Evolutionary conservation across 1,284 basidiomycete genomes (phyloP).

Genomic region (Ganoderma sp.): DNA sequence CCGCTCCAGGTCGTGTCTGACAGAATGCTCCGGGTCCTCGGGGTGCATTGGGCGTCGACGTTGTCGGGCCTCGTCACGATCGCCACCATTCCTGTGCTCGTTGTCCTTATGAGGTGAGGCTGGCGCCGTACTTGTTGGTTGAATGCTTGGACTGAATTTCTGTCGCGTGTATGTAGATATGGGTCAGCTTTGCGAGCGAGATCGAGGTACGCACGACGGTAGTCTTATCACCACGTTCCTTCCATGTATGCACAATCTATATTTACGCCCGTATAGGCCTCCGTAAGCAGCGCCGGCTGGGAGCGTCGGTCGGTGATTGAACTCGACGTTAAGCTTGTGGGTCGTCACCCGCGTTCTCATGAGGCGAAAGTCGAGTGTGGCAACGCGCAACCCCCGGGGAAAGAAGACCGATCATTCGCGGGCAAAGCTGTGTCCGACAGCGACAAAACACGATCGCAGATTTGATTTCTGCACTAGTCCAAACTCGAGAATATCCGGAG

Average conservation of each 20-base stretch:
- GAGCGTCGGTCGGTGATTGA: not conserved
- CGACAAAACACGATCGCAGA: not conserved
- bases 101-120: slow-evolving; percentile 18
- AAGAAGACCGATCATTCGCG: not conserved
- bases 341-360: no score
- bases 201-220: slow-evolving; percentile 12
- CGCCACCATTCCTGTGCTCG: slow-evolving; percentile 19
- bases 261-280: not conserved
- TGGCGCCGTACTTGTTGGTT: no score
- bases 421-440: not conserved
- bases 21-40: slow-evolving; percentile 13
- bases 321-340: no score
- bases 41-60: slow-evolving; percentile 18
- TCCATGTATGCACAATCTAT: not conserved
- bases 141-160: no score
- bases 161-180: slow-evolving; percentile 1
- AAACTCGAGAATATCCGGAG: not conserved
- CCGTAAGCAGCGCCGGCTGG: not conserved
- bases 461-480: not conserved
- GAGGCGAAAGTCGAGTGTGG: no score
- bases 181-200: slow-evolving; percentile 15
- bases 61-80: slow-evolving; percentile 21
- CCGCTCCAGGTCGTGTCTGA: slow-evolving; percentile 12
- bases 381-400: not conserved
- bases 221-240: not conserved